These are phyloP conservation scores for Fusarium pseudograminearum DNA, from an alignment of 2,329 filamentous ascomycete species.

Conservation along the genomic window DNA sequence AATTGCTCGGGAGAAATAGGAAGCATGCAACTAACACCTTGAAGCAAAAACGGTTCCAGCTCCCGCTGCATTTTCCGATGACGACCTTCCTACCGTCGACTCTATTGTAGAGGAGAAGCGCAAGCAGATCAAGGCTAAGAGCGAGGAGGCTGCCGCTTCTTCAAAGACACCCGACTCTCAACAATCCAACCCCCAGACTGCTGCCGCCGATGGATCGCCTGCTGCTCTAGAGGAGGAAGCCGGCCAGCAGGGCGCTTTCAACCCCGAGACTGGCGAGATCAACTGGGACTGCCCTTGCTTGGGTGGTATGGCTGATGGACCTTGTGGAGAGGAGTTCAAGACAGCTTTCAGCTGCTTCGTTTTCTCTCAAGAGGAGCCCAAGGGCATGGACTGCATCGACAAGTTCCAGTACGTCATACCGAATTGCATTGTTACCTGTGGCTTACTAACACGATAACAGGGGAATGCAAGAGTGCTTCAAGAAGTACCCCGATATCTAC, in stretches of 20 bases:
- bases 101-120: constrained; percentile 74
- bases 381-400: constrained; percentile 97
- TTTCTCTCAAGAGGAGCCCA: constrained; percentile 92
- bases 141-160: constrained; percentile 41
- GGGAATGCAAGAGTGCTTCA: constrained; percentile 98
- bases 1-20: not conserved
- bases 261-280: constrained; percentile 98
- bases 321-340: constrained; percentile 95
- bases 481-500: constrained; percentile 91
- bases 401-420: constrained; percentile 85
- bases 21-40: constrained; percentile 21
- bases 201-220: constrained; percentile 54
- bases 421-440: not conserved
- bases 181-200: constrained; percentile 46
- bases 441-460: constrained; percentile 61
- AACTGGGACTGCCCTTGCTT: constrained; percentile 99
- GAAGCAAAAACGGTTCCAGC: constrained; percentile 52
- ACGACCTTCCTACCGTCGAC: constrained; percentile 73
- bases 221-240: constrained; percentile 81
- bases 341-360: constrained; percentile 98
- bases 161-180: constrained; percentile 44
- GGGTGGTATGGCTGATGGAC: constrained; percentile 95
- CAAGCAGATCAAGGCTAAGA: constrained; percentile 56
- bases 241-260: constrained; percentile 90
- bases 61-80: constrained; percentile 66